Percentiles rank a stretch among this genome's conserved stretches.
phyloP scores from a whole-genome alignment of 1,139 yeast genomes.

The Suhomyces panamericanus region DNA sequence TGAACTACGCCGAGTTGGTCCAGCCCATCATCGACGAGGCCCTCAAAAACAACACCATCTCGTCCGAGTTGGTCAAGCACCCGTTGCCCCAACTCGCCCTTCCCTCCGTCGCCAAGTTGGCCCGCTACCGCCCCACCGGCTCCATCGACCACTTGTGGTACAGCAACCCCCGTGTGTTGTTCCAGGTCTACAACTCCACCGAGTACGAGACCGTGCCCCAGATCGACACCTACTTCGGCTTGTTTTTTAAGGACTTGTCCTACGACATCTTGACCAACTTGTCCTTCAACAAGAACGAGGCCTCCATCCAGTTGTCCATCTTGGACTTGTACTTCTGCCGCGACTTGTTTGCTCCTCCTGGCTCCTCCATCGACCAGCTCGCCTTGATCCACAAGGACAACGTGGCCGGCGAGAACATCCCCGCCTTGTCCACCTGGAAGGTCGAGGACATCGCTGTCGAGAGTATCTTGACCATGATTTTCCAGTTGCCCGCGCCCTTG shows the following conservation, averaged over 20 bases:
- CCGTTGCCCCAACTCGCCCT: conserved; percentile 47
- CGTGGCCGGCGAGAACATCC: conserved; percentile 41
- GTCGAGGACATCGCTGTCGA: conserved; percentile 90
- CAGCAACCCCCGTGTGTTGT: conserved; percentile 56
- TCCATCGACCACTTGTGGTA: conserved; percentile 43
- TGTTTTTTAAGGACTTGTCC: conserved; percentile 72
- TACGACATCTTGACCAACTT: conserved; percentile 74
- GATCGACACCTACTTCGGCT: conserved; percentile 51
- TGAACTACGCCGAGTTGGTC: conserved; percentile 33
- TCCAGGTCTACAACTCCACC: conserved; percentile 61
- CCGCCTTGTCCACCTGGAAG: conserved; percentile 73
- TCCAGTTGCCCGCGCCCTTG: conserved; percentile 67
- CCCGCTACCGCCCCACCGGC: conserved; percentile 29
- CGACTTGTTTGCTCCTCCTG: conserved; percentile 77
- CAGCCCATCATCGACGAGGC: conserved; percentile 41
- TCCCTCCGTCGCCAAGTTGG: conserved; percentile 45
- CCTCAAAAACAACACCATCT: conserved; percentile 38
- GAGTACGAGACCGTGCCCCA: conserved; percentile 74
- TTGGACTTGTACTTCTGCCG: conserved; percentile 72
- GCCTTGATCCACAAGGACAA: conserved; percentile 39
- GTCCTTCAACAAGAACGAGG: conserved; percentile 88
- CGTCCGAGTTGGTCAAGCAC: conserved; percentile 45
- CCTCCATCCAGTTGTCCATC: conserved; percentile 77
- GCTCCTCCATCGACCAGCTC: conserved; percentile 76
- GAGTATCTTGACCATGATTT: conserved; percentile 73